Evolutionary conservation across 768 basidiomycete genomes (phyloP).

Genomic region (Auricularia cornea): DNA sequence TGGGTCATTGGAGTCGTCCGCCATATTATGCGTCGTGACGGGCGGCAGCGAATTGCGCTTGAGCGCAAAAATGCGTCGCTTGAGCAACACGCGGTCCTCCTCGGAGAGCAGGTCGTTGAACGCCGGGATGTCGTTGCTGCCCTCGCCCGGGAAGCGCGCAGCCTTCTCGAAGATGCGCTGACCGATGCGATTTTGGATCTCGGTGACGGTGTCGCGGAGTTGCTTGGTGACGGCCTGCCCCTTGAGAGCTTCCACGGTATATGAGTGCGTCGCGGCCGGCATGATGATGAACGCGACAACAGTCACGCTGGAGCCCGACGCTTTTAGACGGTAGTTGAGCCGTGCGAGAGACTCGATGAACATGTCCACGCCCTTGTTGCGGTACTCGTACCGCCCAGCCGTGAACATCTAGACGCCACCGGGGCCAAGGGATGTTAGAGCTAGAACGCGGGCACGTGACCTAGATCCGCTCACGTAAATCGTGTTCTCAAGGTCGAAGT

Average conservation of each 20-base stretch:
- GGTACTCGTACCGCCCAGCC: constrained; percentile 97
- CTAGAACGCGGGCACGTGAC: neutral
- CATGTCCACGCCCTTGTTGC: constrained; percentile 99
- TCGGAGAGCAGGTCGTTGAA: constrained; percentile 73
- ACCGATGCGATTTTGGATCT: constrained; percentile 91
- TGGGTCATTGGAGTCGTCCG: constrained; percentile 84
- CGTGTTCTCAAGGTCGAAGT: constrained; percentile 91
- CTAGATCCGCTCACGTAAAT: constrained; percentile 51
- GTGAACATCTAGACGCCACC: constrained; percentile 74
- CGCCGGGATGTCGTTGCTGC: constrained; percentile 60
- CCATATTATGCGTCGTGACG: constrained; percentile 98
- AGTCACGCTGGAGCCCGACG: constrained; percentile 62
- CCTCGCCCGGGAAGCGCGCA: constrained; percentile 82
- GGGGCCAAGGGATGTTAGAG: neutral
- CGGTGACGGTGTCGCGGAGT: constrained; percentile 88
- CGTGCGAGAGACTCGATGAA: constrained; percentile 96
- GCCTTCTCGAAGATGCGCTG: constrained; percentile 91
- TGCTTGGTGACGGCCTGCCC: constrained; percentile 97
- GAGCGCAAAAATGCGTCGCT: constrained; percentile 92
- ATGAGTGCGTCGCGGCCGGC: constrained; percentile 93
- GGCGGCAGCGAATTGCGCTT: constrained; percentile 93
- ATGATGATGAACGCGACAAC: constrained; percentile 99
- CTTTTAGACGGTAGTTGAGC: constrained; percentile 56
- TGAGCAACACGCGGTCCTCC: constrained; percentile 90
- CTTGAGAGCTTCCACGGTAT: constrained; percentile 96